Evolutionary conservation across 805 yeast species (phyloP).

Genomic region (Aciculoconidium aculeatum): DNA sequence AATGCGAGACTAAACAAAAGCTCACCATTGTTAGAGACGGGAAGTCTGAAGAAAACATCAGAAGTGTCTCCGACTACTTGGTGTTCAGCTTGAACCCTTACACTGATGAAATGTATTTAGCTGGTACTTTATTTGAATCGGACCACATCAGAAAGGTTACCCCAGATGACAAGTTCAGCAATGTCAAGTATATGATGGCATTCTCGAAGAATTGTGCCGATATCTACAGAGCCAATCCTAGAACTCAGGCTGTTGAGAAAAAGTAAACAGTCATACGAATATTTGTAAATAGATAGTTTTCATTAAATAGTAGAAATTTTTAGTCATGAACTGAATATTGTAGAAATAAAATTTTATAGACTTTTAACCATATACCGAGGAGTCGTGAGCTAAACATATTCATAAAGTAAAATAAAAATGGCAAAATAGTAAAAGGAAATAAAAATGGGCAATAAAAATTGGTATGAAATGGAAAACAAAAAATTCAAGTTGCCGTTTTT

Average conservation of each 20-base stretch:
- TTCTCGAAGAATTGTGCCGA: constrained; percentile 33
- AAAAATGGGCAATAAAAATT: too few relatives aligned
- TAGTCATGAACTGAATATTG: too few relatives aligned
- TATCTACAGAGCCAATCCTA: constrained; percentile 35
- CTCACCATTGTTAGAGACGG: constrained; percentile 21
- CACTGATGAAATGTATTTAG: constrained; percentile 32
- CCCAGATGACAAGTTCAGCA: constrained; percentile 24
- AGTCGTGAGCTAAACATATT: too few relatives aligned
- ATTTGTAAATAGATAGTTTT: constrained; percentile 1
- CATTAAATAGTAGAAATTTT: too few relatives aligned
- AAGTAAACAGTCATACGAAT: constrained; percentile 3
- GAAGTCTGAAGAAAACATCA: constrained; percentile 18
- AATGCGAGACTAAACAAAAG: constrained; percentile 33
- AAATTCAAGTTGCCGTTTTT: too few relatives aligned
- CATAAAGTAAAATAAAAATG: too few relatives aligned
- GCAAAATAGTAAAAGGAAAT: too few relatives aligned
- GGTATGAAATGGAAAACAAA: too few relatives aligned
- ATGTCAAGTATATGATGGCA: constrained; percentile 15
- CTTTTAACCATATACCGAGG: too few relatives aligned
- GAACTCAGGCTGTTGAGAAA: too few relatives aligned
- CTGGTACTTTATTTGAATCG: constrained; percentile 35
- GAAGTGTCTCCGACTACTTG: constrained; percentile 30
- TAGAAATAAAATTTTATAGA: too few relatives aligned
- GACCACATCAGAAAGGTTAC: constrained; percentile 32
- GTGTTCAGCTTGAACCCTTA: constrained; percentile 36